These are phyloP conservation scores for Raffaelea ambrosiae DNA, from an alignment of 2,329 filamentous ascomycete genomes.

Conservation along the genomic window DNA sequence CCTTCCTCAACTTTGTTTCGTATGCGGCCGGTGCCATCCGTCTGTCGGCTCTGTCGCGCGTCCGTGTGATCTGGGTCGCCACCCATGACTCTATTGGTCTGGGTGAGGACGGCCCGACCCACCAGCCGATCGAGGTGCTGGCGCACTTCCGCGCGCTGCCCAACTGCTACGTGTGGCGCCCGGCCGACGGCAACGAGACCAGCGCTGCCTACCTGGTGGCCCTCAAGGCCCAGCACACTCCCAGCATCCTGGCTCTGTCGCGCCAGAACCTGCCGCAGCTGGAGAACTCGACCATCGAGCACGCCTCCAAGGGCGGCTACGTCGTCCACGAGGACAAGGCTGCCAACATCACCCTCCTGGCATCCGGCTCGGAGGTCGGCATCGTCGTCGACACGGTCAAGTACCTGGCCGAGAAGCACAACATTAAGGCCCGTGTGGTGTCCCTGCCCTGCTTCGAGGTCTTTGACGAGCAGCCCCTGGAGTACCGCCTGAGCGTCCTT, in stretches of 20 bases:
- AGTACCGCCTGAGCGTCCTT: constrained; percentile 86
- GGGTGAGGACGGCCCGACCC: constrained; percentile 95
- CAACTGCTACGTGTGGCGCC: constrained; percentile 99
- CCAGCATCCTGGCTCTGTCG: constrained; percentile 87
- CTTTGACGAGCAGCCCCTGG: constrained; percentile 89
- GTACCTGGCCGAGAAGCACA: constrained; percentile 81
- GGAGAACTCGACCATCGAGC: constrained; percentile 83
- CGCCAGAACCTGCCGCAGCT: constrained; percentile 98
- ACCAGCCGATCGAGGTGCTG: constrained; percentile 98
- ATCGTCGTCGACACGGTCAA: constrained; percentile 91
- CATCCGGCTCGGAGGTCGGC: constrained; percentile 91
- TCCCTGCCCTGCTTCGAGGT: constrained; percentile 96
- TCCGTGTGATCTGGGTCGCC: constrained; percentile 89
- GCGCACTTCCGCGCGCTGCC: constrained; percentile 97
- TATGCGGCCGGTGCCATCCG: constrained; percentile 94
- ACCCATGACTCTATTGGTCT: constrained; percentile 99
- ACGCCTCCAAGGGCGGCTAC: constrained; percentile 92
- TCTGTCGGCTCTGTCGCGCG: constrained; percentile 83
- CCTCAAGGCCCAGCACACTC: constrained; percentile 80
- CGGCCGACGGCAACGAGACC: constrained; percentile 96
- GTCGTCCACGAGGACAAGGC: constrained; percentile 75
- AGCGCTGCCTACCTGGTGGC: constrained; percentile 96
- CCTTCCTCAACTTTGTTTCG: constrained; percentile 99
- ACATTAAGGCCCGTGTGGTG: constrained; percentile 81
- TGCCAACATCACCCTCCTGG: constrained; percentile 81